Base-by-base conservation (phyloP, 192 early-diverging fungal species). In the Coemansia sp. region DNA sequence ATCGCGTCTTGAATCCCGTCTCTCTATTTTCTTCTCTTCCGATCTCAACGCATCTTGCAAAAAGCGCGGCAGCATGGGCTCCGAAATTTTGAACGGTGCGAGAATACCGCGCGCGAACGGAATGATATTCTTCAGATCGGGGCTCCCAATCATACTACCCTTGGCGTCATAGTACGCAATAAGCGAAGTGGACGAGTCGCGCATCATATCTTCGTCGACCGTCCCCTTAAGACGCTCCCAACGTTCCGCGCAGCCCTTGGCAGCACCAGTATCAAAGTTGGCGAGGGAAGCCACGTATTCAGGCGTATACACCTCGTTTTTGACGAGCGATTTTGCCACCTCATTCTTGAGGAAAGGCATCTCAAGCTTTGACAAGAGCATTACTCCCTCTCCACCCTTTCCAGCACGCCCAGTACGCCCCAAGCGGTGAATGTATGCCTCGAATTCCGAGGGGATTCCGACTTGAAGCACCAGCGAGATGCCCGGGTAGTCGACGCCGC, bases 341-440 rank as follows among this genome's bases (percentile, higher is more conserved):
- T 92, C 62, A 35, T 81, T 43, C 35, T 82, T 75, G 61, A 95
- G 68, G 76, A 96, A 97, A 2, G 65, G 53, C 63, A 88, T 81
- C 70, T 99, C 97, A 50, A 89, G 85, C 2, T 91, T 89, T 46
- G 87, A 83, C 20, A 97, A 70, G 45, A 99, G 38, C 22, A 95
- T 75, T 10, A 97, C 67, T 14, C 91, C 96, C 66, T 95, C 88
- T 55, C 97, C 97, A 38, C 87, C 78, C 63, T 90, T 91, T 60
- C 94, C 95, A 22, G 97, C 97, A 62, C 97, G 92, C 38, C 96
- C 97, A 15, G 97, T 98, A 66, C 97, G 89, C 5, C 97, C 97
- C 50, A 99, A 79, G 46, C 97, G 90, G 79, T 99, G 97, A 53
- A 99, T 91, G 61, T 99, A 99, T 67, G 94, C 89, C 66, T 96